Percentiles rank a stretch among this genome's conserved stretches.
Evolutionary conservation across 805 yeast genomes (phyloP).

Genomic region (Helenozyma rhizophorensis): DNA sequence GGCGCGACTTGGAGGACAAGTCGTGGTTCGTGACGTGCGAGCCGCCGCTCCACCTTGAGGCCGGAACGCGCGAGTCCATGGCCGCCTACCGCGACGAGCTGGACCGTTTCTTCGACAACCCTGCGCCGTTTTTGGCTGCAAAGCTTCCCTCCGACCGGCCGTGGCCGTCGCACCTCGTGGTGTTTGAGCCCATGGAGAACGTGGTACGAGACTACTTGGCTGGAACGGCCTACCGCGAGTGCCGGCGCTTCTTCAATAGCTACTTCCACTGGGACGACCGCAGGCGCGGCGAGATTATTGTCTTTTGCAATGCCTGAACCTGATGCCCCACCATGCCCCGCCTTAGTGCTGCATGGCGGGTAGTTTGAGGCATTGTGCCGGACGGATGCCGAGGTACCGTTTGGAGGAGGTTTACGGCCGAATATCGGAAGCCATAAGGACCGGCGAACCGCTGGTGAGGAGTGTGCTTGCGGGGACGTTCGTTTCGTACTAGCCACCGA

Average conservation of each 20-base stretch:
- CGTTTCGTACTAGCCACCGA: no score
- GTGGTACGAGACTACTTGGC: conserved; percentile 39
- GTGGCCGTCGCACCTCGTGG: conserved; percentile 74
- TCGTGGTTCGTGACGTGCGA: conserved; percentile 87
- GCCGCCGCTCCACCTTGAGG: conserved; percentile 62
- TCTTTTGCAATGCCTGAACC: conserved; percentile 36
- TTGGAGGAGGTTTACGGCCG: no score
- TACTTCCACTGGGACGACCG: conserved; percentile 83
- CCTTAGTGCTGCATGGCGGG: no score
- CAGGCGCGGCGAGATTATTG: conserved; percentile 72
- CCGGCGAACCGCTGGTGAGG: no score
- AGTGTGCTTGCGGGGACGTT: no score
- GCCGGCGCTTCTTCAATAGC: conserved; percentile 67
- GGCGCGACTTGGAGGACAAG: conserved; percentile 32
- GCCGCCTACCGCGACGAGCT: conserved; percentile 74
- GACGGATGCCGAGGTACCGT: no score
- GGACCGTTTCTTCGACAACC: conserved; percentile 72
- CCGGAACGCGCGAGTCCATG: conserved; percentile 23
- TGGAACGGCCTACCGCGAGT: conserved; percentile 33
- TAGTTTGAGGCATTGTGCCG: no score
- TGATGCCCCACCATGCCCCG: no score
- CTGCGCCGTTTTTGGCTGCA: conserved; percentile 47
- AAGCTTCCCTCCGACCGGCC: conserved; percentile 18
- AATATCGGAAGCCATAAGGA: no score
- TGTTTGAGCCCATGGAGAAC: conserved; percentile 62